These are phyloP conservation scores for Thermothielavioides terrestris DNA, from an alignment of 495 filamentous ascomycete species.

Conservation along the genomic window DNA sequence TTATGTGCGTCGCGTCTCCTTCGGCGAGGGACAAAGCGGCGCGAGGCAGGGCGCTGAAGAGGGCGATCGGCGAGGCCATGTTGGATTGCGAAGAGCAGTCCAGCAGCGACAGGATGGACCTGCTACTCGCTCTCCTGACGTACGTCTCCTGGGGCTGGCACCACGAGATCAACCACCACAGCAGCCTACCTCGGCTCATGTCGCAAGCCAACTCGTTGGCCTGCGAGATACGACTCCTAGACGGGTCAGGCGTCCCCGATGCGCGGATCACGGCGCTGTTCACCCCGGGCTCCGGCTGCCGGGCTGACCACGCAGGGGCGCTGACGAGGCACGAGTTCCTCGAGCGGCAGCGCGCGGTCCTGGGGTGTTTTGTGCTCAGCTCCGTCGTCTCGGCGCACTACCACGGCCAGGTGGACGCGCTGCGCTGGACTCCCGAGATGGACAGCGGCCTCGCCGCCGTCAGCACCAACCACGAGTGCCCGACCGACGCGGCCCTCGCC, in stretches of 20 bases:
- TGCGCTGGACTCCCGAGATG: constrained; percentile 33
- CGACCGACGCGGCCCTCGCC: constrained; percentile 37
- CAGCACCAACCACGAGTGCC: constrained; percentile 18
- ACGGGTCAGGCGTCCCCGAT: constrained; percentile 28
- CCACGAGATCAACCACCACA: constrained; percentile 12
- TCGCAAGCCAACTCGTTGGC: constrained; percentile 41
- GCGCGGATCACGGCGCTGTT: constrained; percentile 14
- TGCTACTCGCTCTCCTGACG: constrained; percentile 44
- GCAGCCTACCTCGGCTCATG: constrained; percentile 28
- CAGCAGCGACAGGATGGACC: constrained; percentile 38
- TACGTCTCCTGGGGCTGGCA: constrained; percentile 35
- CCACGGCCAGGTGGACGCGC: constrained; percentile 23
- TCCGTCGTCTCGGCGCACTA: constrained; percentile 24
- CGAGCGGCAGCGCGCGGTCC: constrained; percentile 43
- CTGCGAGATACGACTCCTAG: constrained; percentile 39
- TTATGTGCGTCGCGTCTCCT: constrained; percentile 35
- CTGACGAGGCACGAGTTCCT: constrained; percentile 11
- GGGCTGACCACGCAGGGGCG: not conserved
- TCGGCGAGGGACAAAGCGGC: constrained; percentile 2
- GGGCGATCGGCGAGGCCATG: constrained; percentile 24
- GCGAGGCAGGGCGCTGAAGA: constrained; percentile 33
- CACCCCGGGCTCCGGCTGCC: constrained; percentile 11
- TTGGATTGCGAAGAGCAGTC: constrained; percentile 18
- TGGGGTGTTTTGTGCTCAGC: constrained; percentile 30
- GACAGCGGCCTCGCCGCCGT: constrained; percentile 27